These are phyloP conservation scores for Talinum fruticosum DNA, from an alignment of 148 eudicot genomes.

Conservation along the genomic window DNA sequence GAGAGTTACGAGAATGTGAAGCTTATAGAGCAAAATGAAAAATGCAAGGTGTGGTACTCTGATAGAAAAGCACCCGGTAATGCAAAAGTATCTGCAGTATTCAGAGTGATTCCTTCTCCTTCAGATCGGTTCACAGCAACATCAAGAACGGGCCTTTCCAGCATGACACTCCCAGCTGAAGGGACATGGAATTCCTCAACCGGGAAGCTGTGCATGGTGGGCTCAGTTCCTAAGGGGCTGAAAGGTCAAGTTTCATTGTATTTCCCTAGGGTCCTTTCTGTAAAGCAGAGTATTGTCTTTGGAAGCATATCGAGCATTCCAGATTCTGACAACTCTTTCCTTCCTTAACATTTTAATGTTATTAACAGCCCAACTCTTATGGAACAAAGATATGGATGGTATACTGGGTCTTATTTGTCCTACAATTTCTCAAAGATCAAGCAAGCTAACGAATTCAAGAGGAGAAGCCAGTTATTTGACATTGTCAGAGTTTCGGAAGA, in stretches of 20 bases:
- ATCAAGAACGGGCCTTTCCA: constrained; percentile 24
- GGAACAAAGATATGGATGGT: constrained; percentile 14
- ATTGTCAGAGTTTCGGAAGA: not conserved
- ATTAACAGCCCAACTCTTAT: constrained; percentile 8
- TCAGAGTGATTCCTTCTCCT: constrained; percentile 21
- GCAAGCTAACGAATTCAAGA: constrained; percentile 18
- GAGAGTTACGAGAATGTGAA: constrained; percentile 10
- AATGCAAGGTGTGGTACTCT: constrained; percentile 9
- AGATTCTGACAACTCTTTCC: constrained; percentile 3
- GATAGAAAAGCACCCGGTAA: not conserved
- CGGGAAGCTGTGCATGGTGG: constrained; percentile 28
- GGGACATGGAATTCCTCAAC: constrained; percentile 29
- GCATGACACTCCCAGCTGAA: constrained; percentile 25
- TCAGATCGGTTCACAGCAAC: not conserved
- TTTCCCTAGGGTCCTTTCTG: constrained; percentile 25
- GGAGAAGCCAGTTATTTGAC: constrained; percentile 10
- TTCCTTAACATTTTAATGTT: constrained; percentile 20
- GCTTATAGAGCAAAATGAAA: constrained; percentile 14
- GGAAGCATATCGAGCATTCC: constrained; percentile 16
- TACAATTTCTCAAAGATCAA: constrained; percentile 25
- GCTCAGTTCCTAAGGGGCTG: constrained; percentile 7
- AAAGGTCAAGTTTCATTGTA: constrained; percentile 23
- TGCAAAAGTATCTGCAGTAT: constrained; percentile 22
- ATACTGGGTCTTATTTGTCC: constrained; percentile 11
- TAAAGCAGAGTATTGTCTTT: constrained; percentile 21